Evolutionary conservation across 2,329 filamentous ascomycete genomes (phyloP).

Genomic region (Neofusicoccum sp.): DNA sequence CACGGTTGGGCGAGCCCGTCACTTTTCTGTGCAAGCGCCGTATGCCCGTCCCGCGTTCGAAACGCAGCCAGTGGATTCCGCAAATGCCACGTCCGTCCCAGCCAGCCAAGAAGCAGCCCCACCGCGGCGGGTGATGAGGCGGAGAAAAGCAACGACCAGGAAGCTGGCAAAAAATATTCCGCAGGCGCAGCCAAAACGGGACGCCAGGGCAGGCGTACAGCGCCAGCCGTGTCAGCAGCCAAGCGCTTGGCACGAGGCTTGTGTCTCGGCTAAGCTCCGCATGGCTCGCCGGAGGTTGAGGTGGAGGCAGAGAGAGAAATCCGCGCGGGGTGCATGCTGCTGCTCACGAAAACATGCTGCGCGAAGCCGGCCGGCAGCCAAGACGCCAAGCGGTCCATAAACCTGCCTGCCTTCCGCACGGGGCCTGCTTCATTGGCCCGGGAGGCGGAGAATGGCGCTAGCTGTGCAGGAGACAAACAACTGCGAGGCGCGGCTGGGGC

Average conservation of each 20-base stretch:
- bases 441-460: not conserved
- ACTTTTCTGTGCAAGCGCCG: not conserved
- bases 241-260: slow-evolving; percentile 4
- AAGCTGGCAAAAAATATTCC: not conserved
- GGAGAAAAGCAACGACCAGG: not conserved
- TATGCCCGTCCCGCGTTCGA: not conserved
- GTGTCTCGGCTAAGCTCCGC: slow-evolving; percentile 11
- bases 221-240: not conserved
- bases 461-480: too few species aligned
- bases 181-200: not conserved
- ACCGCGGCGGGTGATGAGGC: not conserved
- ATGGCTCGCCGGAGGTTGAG: not conserved
- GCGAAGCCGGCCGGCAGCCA: not conserved
- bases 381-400: slow-evolving; percentile 8
- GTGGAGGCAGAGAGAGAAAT: not conserved
- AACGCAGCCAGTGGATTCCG: not conserved
- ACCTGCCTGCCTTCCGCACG: not conserved
- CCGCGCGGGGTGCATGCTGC: not conserved
- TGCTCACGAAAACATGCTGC: not conserved
- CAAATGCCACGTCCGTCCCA: not conserved
- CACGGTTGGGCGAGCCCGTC: slow-evolving; percentile 5
- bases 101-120: slow-evolving; percentile 1
- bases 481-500: too few species aligned
- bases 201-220: not conserved
- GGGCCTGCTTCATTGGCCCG: not conserved